Base-by-base conservation (phyloP, 1,284 basidiomycete genomes). In the Pseudozyma pruni region DNA sequence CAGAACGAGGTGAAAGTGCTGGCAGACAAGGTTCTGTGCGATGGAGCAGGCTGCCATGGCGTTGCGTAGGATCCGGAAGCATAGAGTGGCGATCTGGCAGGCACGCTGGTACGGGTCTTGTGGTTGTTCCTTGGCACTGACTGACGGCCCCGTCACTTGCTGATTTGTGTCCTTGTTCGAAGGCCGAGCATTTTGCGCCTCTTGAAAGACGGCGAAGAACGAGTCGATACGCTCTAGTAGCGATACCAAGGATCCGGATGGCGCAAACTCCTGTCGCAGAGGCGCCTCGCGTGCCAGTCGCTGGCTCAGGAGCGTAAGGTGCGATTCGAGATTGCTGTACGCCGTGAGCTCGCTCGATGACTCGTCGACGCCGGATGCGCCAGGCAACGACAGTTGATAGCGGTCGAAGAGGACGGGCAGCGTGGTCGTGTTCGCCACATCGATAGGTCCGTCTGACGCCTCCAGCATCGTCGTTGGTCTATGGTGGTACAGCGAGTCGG, bases 31-130 rank as follows among this genome's bases (percentile, higher is more conserved):
- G 4, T 37, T n/a, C 29, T 69, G 66, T 16, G 66, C 66, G 6
- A 49, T 46, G 4, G 46, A 17, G 19, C 55, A 58, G 11, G 25
- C 66, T 11, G 66, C 66, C 66, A 62, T 39, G 2, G 29, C 45
- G 29, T 69, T 69, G 17, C 66, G 54, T 10, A 54, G 35, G 6
- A 48, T 25, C 13, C 66, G 49, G 14, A 69, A 31, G 23, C 29
- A 52, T 0, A 62, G 46, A 0, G 51, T 62, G 4, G 46, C 41
- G 4, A 69, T n/a, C 8, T 44, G 29, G 23, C 48, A 57, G 4
- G 40, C 31, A 2, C 55, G 54, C 1, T 40, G 31, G 38, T 64
- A 64, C 2, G 50, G 41, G 27, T 58, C 45, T 8, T 31, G 29
- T 3, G 19, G 29, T 19, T 29, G 32, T 8, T 45, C 41, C 14